Evolutionary conservation across 805 yeast species (phyloP), one percentile per base, ranked within the genome.

Genomic region (Saturnispora zaruensis): DNA sequence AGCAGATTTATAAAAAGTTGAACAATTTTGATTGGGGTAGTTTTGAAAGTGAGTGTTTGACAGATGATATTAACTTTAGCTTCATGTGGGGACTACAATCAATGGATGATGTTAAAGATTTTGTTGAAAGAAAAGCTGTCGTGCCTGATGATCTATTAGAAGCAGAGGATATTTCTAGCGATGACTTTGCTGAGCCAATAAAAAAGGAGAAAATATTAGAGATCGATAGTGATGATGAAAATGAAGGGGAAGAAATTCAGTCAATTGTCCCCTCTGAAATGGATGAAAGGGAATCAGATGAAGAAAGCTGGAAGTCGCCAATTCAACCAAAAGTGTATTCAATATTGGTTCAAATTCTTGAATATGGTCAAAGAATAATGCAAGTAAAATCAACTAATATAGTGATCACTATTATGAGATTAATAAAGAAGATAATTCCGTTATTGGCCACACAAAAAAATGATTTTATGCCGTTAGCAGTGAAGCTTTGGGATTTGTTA

Each of bases 301-400:
- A 55, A 34, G 49, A 69, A 14, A 70, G 71, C 30, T 89, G 96
- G 96, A 56, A 60, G 0, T 82, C 91, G 0, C 80, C 82, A 0
- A 68, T 90, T 0, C 85, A 95, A 0, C 68, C 74, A 38, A 66
- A 72, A 2, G 67, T 84, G 0, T 91, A 87, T 62, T 62, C 66
- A 37, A 67, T 82, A 2, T 66, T 86, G 1, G 77, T 80, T 41
- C 77, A 78, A 49, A 79, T 91, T 3, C 70, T 80, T 48, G 75
- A 71, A 5, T 87, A 88, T 61, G 83, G 91, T 6, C 84, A 86
- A 48, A 69, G 87, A 51, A 47, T 78, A 32, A 66, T 87, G 34
- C 79, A 87, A 2, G 34, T 47, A 20, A 76, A 78, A 1, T 82
- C 95, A 0, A 63, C 73, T 2, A 65, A 72, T 3, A 11, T 46